phyloP scores from a whole-genome alignment of 179 eudicot species.

The Camellia oleifera region DNA sequence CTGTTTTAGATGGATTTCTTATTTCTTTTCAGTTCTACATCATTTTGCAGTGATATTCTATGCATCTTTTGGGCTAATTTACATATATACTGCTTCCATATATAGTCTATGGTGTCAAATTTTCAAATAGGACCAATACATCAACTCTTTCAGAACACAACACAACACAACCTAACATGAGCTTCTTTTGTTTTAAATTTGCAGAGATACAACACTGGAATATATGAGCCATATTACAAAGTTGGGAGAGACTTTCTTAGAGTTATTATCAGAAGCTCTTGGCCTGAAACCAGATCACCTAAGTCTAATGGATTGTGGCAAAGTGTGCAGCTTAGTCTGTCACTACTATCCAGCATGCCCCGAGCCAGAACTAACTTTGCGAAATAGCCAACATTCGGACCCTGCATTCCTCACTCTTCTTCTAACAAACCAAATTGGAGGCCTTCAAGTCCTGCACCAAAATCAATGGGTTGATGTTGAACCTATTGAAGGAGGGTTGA shows the following conservation, averaged over 20 bases:
- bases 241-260: constrained; percentile 23
- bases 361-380: constrained; percentile 50
- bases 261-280: constrained; percentile 33
- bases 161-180: too few relatives aligned
- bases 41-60: too few relatives aligned
- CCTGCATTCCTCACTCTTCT: constrained; percentile 45
- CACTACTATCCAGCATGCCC: constrained; percentile 71
- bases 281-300: constrained; percentile 29
- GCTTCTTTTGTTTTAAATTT: too few relatives aligned
- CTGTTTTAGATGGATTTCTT: too few relatives aligned
- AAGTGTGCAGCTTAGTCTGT: constrained; percentile 22
- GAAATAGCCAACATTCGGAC: constrained; percentile 40
- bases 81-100: too few relatives aligned
- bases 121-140: too few relatives aligned
- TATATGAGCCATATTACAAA: too few relatives aligned
- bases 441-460: constrained; percentile 46
- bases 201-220: too few relatives aligned
- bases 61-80: too few relatives aligned
- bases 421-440: constrained; percentile 51
- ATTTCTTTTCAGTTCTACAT: too few relatives aligned
- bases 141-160: too few relatives aligned
- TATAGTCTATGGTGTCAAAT: too few relatives aligned
- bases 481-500: constrained; percentile 40
- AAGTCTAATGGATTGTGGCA: constrained; percentile 24
- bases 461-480: constrained; percentile 52